phyloP scores from a whole-genome alignment of 2,329 filamentous ascomycete species.

The Neonectria hederae region DNA sequence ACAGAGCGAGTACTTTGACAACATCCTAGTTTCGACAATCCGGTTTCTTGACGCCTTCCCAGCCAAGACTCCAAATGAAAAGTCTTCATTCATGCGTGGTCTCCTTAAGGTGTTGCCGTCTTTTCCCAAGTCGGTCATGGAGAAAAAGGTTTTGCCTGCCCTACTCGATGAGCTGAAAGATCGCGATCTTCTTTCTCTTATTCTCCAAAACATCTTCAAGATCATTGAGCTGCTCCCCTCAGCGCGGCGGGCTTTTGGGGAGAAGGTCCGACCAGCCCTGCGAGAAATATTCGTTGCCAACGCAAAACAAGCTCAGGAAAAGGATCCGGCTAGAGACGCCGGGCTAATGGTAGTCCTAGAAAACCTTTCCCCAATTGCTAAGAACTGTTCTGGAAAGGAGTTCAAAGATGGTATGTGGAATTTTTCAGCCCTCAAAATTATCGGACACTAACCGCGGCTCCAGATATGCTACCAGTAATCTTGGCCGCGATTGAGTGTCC shows the following conservation, averaged over 20 bases:
- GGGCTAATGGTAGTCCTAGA: slow-evolving; percentile 92
- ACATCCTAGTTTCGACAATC: slow-evolving; percentile 94
- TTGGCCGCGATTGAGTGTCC: slow-evolving; percentile 85
- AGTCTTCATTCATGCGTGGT: slow-evolving; percentile 89
- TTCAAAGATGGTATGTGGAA: slow-evolving; percentile 85
- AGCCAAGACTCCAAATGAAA: slow-evolving; percentile 90
- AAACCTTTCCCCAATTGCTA: slow-evolving; percentile 77
- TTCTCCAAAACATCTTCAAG: slow-evolving; percentile 92
- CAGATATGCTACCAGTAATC: slow-evolving; percentile 89
- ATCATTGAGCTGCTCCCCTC: slow-evolving; percentile 83
- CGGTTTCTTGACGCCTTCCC: slow-evolving; percentile 92
- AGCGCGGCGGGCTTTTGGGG: slow-evolving; percentile 80
- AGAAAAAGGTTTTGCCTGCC: slow-evolving; percentile 91
- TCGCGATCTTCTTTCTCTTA: slow-evolving; percentile 82
- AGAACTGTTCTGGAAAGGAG: slow-evolving; percentile 87
- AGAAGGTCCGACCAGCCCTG: slow-evolving; percentile 85
- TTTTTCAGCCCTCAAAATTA: slow-evolving; percentile 15
- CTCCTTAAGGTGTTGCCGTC: slow-evolving; percentile 87
- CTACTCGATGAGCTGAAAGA: slow-evolving; percentile 95
- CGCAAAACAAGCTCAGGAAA: slow-evolving; percentile 69
- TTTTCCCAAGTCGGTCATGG: slow-evolving; percentile 92
- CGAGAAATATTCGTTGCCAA: slow-evolving; percentile 82
- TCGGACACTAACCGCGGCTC: slow-evolving; percentile 6
- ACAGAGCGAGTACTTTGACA: slow-evolving; percentile 95
- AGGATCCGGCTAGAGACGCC: slow-evolving; percentile 85